Base-by-base conservation (phyloP, 768 basidiomycete species). In the Myochromella boudieri region DNA sequence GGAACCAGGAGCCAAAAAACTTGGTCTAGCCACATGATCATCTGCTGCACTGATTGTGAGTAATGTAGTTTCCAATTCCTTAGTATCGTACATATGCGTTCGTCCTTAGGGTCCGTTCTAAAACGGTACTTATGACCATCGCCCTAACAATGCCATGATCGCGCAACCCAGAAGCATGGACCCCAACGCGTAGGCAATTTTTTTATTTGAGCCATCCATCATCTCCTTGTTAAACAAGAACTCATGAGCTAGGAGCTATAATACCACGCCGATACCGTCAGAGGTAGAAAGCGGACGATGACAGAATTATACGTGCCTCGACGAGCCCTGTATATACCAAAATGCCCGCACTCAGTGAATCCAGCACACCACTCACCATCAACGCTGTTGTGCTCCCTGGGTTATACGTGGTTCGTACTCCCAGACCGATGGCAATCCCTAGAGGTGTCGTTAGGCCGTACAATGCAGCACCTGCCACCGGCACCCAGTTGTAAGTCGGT, bases 91-190 rank as follows among this genome's bases (percentile, higher is more conserved):
- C n/a, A n/a, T n/a, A n/a, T n/a, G n/a, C n/a, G n/a, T n/a, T n/a
- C n/a, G n/a, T n/a, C n/a, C n/a, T n/a, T n/a, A n/a, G n/a, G n/a
- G n/a, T n/a, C n/a, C n/a, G n/a, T n/a, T n/a, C n/a, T n/a, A n/a
- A n/a, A n/a, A n/a, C n/a, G n/a, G n/a, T n/a, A n/a, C n/a, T 71
- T 64, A 95, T 20, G 93, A 94, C 95, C 95, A 97, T 47, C 77
- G 71, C 10, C 94, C 95, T 14, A 97, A 75, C 8, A 97, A 73
- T 1, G 92, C 83, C 95, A 97, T 97, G n/a, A 97, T 42, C 1
- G 75, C 92, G 20, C 84, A 85, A 8, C 95, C 95, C 7, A 84
- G 49, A n/a, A 86, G 54, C 84, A 97, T 91, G 55, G 81, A 85
- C n/a, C 68, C 64, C 50, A 92, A 52, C 6, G 90, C 84, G 53